Percentiles rank a stretch among this genome's conserved stretches.
Conservation (phyloP, 164 flowering plant species). For the Tinospora cordifolia region DNA sequence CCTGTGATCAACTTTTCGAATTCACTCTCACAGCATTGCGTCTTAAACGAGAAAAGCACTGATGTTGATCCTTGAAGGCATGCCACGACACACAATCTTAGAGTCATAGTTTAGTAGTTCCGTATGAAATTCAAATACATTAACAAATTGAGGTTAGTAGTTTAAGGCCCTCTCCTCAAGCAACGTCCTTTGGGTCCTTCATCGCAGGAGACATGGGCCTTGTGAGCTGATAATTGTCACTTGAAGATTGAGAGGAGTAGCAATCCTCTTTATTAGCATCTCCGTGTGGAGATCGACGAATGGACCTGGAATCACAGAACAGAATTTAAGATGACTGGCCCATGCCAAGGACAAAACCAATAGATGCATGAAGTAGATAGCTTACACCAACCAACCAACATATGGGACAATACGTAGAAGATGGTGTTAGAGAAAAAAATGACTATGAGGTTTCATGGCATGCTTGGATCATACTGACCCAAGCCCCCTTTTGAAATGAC, state of each 20-base stretch:
- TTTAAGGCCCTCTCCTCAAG: conserved; percentile 6
- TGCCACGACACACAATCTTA: too few species aligned
- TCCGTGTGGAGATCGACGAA: conserved; percentile 10
- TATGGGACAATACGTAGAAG: too few species aligned
- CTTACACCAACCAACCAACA: too few species aligned
- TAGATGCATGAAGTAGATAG: too few species aligned
- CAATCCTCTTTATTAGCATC: conserved; percentile 11
- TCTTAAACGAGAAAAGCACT: too few species aligned
- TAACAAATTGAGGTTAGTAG: conserved; percentile 6
- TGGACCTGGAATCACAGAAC: conserved; percentile 16
- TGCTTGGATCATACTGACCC: too few species aligned
- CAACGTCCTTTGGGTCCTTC: conserved; percentile 8
- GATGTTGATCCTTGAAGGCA: too few species aligned
- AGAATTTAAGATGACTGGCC: conserved; percentile 3
- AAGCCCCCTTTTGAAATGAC: neutral
- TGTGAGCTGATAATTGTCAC: conserved; percentile 11
- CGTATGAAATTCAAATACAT: neutral
- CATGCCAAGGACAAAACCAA: neutral
- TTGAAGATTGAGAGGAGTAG: conserved; percentile 12
- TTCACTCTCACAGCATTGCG: too few species aligned
- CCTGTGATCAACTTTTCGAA: too few species aligned
- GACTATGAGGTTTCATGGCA: too few species aligned
- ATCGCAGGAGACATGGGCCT: conserved; percentile 20
- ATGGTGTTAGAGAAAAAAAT: too few species aligned
- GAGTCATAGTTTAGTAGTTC: too few species aligned